A percentile compares a stretch with the other conserved stretches of the same genome.
Conservation (phyloP, 2,329 filamentous ascomycete genomes). For the Neoarthrinium moseri region DNA sequence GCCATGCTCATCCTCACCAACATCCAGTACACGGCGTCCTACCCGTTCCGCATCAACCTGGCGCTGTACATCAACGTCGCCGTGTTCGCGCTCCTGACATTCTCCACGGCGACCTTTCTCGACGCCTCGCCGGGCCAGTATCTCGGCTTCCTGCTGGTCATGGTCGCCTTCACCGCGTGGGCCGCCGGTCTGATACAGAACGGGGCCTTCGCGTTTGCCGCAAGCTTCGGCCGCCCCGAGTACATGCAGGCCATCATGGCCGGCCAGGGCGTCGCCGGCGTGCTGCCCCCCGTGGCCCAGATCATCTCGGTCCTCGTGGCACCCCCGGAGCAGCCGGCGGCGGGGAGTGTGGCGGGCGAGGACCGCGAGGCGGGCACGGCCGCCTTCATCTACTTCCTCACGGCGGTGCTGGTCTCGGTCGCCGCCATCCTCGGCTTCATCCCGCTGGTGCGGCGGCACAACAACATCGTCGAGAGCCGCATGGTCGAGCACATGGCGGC, state of each 20-base stretch:
- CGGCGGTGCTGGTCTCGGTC: conserved; percentile 75
- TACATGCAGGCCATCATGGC: conserved; percentile 98
- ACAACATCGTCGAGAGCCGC: conserved; percentile 49
- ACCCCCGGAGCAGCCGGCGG: conserved; percentile 29
- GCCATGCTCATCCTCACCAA: conserved; percentile 76
- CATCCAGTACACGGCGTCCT: conserved; percentile 79
- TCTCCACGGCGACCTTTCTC: conserved; percentile 72
- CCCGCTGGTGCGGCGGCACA: conserved; percentile 65
- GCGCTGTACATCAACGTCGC: conserved; percentile 76
- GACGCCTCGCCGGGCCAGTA: conserved; percentile 64
- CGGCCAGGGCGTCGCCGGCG: conserved; percentile 88
- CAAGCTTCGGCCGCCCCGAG: conserved; percentile 78
- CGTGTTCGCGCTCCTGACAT: conserved; percentile 74
- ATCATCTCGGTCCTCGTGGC: conserved; percentile 77
- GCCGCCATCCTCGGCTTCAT: conserved; percentile 71
- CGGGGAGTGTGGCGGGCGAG: conserved; percentile 26
- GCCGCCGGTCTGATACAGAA: conserved; percentile 89
- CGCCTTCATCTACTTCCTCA: conserved; percentile 88
- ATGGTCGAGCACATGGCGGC: conserved; percentile 48
- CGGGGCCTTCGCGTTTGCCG: conserved; percentile 87
- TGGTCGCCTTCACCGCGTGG: conserved; percentile 76
- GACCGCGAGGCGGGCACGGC: conserved; percentile 51
- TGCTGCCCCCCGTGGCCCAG: conserved; percentile 79
- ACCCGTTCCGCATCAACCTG: conserved; percentile 79
- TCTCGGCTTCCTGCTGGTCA: conserved; percentile 76